Percentiles rank a stretch among this genome's conserved stretches.
phyloP scores from a whole-genome alignment of 1,139 yeast species.

The Tardiomyces depauwii region DNA sequence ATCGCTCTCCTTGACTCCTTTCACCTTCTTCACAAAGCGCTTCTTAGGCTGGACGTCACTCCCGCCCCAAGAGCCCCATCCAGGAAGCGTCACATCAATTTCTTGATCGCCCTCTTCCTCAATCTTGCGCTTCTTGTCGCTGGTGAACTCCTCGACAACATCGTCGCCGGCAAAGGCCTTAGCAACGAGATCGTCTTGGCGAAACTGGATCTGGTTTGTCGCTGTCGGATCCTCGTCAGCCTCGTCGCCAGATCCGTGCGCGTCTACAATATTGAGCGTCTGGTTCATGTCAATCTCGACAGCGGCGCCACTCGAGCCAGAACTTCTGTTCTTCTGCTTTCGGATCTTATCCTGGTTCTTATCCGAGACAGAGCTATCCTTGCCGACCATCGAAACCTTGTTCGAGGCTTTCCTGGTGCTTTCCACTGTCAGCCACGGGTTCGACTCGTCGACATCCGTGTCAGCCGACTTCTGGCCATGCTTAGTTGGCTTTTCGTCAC shows the following conservation, averaged over 20 bases:
- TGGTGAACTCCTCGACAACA: constrained; percentile 65
- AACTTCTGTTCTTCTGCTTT: constrained; percentile 32
- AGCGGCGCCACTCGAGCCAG: constrained; percentile 21
- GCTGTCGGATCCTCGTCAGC: constrained; percentile 14
- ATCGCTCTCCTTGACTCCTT: constrained; percentile 63
- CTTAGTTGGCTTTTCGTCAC: constrained; percentile 2
- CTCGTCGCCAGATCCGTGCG: constrained; percentile 31
- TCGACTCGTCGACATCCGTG: constrained; percentile 19
- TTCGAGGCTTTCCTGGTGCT: constrained; percentile 29
- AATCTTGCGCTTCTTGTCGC: constrained; percentile 56
- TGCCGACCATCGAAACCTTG: constrained; percentile 45
- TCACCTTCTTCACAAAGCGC: constrained; percentile 47
- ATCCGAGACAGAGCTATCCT: constrained; percentile 39
- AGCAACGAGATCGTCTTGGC: constrained; percentile 70
- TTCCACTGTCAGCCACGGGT: constrained; percentile 60
- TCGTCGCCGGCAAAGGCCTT: constrained; percentile 98
- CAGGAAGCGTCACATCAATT: constrained; percentile 79
- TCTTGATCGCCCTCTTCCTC: constrained; percentile 81
- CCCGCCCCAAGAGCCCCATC: constrained; percentile 59
- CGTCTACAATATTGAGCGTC: constrained; percentile 34
- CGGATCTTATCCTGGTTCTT: constrained; percentile 39
- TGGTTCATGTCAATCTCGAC: constrained; percentile 39
- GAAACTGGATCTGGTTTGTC: constrained; percentile 28
- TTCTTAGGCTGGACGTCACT: constrained; percentile 36
- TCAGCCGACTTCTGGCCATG: constrained; percentile 2